Conservation (phyloP, 768 basidiomycete species). For the Cystofilobasidium macerans region DNA sequence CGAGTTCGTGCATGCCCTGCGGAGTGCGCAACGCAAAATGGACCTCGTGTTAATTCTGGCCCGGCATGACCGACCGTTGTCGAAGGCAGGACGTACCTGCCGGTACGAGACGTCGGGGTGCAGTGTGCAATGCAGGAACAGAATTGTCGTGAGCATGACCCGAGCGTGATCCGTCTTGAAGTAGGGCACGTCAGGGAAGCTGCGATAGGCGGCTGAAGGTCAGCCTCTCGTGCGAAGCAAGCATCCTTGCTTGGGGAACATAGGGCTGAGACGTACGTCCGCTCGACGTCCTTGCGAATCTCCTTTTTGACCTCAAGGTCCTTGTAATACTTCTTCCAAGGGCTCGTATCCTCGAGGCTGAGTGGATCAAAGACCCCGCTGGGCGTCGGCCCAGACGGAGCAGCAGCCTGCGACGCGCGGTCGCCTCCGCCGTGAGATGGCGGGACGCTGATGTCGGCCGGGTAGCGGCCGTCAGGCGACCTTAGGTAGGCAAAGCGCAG, state of each 20-base stretch:
- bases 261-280: constrained; percentile 55
- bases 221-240: neutral
- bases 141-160: constrained; percentile 65
- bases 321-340: constrained; percentile 90
- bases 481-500: constrained; percentile 59
- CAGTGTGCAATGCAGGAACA: constrained; percentile 70
- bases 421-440: constrained; percentile 28
- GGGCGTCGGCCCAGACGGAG: constrained; percentile 37
- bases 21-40: neutral
- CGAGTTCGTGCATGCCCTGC: constrained; percentile 86
- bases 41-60: too few species aligned
- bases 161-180: constrained; percentile 70
- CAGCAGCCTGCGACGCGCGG: neutral
- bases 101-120: constrained; percentile 81
- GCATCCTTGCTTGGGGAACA: neutral
- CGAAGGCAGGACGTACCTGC: constrained; percentile 43
- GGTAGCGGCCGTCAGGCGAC: constrained; percentile 77
- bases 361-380: constrained; percentile 69
- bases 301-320: constrained; percentile 78
- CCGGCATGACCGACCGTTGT: neutral
- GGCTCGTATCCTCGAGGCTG: constrained; percentile 75
- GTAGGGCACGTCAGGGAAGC: constrained; percentile 91
- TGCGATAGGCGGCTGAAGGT: constrained; percentile 34
- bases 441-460: constrained; percentile 42
- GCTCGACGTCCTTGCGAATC: constrained; percentile 86